Evolutionary conservation across 306 rosid species (phyloP).

Genomic region (Lathyrus tuberosus): DNA sequence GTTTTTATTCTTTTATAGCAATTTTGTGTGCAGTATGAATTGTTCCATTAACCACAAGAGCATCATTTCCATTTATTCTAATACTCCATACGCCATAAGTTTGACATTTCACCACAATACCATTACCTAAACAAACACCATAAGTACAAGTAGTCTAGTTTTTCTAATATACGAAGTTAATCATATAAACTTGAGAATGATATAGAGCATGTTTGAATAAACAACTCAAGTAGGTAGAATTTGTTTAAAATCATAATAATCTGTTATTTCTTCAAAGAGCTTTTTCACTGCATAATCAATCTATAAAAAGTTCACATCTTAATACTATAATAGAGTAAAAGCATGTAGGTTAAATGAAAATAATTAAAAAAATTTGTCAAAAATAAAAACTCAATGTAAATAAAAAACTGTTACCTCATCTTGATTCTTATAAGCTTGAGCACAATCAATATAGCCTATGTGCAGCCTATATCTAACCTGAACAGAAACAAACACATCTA

Average conservation of each 20-base stretch:
- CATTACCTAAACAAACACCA: conserved; percentile 62
- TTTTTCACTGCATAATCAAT: too few relatives aligned
- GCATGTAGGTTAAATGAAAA: too few relatives aligned
- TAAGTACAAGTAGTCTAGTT: too few relatives aligned
- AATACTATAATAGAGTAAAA: too few relatives aligned
- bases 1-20: conserved; percentile 59
- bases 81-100: conserved; percentile 72
- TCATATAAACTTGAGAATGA: conserved; percentile 23
- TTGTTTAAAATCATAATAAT: too few relatives aligned
- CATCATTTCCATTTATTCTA: conserved; percentile 75
- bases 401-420: background rate
- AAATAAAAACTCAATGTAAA: background rate
- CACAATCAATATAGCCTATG: conserved; percentile 79
- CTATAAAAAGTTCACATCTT: too few relatives aligned
- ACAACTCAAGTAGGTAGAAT: background rate
- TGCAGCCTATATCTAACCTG: conserved; percentile 47
- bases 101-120: conserved; percentile 67
- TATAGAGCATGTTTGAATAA: background rate
- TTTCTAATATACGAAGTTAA: too few relatives aligned
- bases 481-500: background rate
- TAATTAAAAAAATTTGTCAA: too few relatives aligned
- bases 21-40: conserved; percentile 62
- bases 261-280: too few relatives aligned
- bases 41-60: conserved; percentile 68
- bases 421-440: conserved; percentile 57